A percentile compares a stretch with the other conserved stretches of the same genome.
phyloP scores from a whole-genome alignment of 257 asterid genomes.

The Solanum lycopersicoides region DNA sequence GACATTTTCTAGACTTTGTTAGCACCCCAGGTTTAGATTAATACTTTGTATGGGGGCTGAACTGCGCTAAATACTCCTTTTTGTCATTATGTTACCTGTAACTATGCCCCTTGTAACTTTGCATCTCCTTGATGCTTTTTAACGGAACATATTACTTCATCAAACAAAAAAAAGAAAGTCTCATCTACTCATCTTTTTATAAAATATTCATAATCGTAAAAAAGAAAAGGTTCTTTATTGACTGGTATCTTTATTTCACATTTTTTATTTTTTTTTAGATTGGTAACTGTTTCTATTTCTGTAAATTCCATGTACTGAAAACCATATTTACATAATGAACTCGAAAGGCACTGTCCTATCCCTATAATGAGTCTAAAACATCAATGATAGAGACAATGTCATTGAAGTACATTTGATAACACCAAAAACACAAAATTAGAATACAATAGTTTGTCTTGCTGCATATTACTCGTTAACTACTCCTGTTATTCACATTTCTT shows the following conservation, averaged over 20 bases:
- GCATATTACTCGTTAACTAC: background rate
- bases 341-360: background rate
- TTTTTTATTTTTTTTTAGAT: background rate
- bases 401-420: background rate
- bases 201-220: no score
- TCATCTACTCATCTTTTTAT: background rate
- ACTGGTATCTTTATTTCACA: no score
- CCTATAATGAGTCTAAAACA: background rate
- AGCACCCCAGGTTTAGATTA: background rate
- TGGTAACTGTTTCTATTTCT: background rate
- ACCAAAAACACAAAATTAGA: background rate
- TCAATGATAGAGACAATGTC: background rate
- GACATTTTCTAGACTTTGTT: background rate
- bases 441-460: background rate
- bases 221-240: no score
- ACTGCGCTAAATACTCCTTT: background rate
- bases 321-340: background rate
- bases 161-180: background rate
- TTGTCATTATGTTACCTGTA: background rate
- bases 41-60: background rate
- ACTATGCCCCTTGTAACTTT: background rate
- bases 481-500: background rate
- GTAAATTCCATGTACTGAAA: background rate
- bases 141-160: background rate
- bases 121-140: background rate